phyloP scores from a whole-genome alignment of 2,329 filamentous ascomycete genomes.

The Macrophomina phaseolina region DNA sequence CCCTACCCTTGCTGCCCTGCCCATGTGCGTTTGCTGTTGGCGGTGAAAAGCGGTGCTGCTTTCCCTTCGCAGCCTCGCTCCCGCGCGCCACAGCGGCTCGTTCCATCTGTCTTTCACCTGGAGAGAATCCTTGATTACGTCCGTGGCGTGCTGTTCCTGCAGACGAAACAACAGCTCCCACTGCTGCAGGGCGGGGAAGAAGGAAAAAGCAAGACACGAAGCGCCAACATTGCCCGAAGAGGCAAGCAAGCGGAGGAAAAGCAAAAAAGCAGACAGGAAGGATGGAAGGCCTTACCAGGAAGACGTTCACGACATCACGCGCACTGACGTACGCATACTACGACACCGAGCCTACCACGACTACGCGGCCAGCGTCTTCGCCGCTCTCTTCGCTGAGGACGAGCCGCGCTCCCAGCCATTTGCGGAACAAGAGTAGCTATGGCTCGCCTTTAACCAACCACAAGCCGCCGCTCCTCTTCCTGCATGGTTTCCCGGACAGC shows the following conservation, averaged over 20 bases:
- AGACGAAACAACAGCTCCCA: not conserved
- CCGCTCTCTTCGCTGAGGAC: not conserved
- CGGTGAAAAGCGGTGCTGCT: not conserved
- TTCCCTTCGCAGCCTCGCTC: slow-evolving; percentile 8
- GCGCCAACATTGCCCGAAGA: not conserved
- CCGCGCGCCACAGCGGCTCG: not conserved
- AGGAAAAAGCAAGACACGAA: slow-evolving; percentile 2
- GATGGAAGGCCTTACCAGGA: slow-evolving; percentile 28
- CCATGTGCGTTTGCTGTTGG: not conserved
- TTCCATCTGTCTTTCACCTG: not conserved
- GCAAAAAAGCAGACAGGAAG: not conserved
- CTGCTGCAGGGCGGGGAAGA: not conserved
- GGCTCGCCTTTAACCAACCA: not conserved
- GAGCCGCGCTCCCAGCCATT: not conserved
- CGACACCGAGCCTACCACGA: slow-evolving; percentile 3
- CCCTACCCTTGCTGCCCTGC: not conserved
- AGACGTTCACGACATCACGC: slow-evolving; percentile 28
- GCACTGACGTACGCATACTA: slow-evolving; percentile 30
- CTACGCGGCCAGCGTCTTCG: not conserved
- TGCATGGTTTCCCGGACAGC: slow-evolving; percentile 57
- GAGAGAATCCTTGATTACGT: slow-evolving; percentile 8
- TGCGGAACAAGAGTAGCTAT: not conserved
- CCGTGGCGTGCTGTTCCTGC: slow-evolving; percentile 13
- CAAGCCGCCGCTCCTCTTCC: slow-evolving; percentile 36
- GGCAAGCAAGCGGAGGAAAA: not conserved